Evolutionary conservation across 192 early-diverging fungal species (phyloP).

Genomic region (Entomortierella chlamydospora): DNA sequence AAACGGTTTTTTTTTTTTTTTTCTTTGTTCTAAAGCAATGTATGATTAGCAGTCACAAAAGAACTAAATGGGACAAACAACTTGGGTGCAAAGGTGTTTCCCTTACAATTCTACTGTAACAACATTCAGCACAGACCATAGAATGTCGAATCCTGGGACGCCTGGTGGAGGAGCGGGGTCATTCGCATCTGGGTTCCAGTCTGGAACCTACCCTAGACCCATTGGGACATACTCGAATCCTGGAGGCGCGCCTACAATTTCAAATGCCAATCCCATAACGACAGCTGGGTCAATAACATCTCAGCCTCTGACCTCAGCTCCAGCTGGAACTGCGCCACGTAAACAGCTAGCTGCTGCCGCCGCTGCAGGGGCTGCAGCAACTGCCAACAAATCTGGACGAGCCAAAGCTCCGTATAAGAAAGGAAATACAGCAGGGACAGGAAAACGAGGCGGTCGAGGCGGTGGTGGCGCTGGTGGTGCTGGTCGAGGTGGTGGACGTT

Average conservation of each 20-base stretch:
- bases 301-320: slow-evolving; percentile 20
- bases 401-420: slow-evolving; percentile 30
- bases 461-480: slow-evolving; percentile 20
- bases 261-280: slow-evolving; percentile 7
- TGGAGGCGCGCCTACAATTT: slow-evolving; percentile 3
- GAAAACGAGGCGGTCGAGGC: slow-evolving; percentile 15
- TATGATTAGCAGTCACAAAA: too few relatives aligned
- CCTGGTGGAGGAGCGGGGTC: slow-evolving; percentile 11
- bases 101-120: neutral
- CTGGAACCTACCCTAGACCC: slow-evolving; percentile 9
- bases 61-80: neutral
- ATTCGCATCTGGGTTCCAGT: slow-evolving; percentile 9
- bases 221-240: slow-evolving; percentile 16
- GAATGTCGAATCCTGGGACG: slow-evolving; percentile 30
- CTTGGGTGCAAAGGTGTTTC: neutral
- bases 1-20: too few relatives aligned
- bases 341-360: slow-evolving; percentile 48
- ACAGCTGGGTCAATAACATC: slow-evolving; percentile 17
- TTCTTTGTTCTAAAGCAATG: too few relatives aligned
- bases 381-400: slow-evolving; percentile 26
- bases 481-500: slow-evolving; percentile 18
- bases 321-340: slow-evolving; percentile 35
- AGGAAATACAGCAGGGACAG: neutral
- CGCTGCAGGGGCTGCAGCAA: slow-evolving; percentile 34
- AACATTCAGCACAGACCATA: neutral